Conservation (phyloP, 345 rosid genomes). For the Populus deltoides region DNA sequence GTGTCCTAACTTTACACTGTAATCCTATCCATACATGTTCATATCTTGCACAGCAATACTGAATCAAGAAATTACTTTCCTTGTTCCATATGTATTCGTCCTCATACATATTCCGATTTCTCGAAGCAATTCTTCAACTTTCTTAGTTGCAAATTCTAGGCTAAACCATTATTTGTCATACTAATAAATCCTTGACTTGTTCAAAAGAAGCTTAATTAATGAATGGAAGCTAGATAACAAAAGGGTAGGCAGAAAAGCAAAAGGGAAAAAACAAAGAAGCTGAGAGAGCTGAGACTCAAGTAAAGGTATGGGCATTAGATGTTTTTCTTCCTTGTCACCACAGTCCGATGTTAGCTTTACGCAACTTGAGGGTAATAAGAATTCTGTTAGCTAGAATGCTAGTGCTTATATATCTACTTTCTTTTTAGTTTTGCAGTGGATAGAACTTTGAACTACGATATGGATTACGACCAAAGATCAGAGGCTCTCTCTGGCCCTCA, state of each 20-base stretch:
- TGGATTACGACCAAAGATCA: not conserved
- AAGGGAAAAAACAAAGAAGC: not conserved
- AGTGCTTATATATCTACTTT: not conserved
- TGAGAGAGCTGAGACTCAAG: not conserved
- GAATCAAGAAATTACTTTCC: not conserved
- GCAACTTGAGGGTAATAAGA: not conserved
- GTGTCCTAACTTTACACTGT: not conserved
- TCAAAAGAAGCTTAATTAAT: not conserved
- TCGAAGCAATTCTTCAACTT: not conserved
- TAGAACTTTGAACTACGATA: not conserved
- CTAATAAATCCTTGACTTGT: not conserved
- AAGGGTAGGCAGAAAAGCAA: not conserved
- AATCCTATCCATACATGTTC: not conserved
- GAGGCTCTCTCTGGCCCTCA: constrained; percentile 9
- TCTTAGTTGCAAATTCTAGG: no score
- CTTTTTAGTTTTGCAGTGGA: not conserved
- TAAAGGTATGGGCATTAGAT: not conserved
- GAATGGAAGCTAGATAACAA: not conserved
- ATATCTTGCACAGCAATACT: not conserved
- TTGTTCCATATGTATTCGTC: not conserved
- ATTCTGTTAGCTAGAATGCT: not conserved
- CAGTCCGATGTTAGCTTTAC: not conserved
- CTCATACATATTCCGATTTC: not conserved
- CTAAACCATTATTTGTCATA: not conserved
- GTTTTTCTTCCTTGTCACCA: not conserved